These are phyloP conservation scores for Colletotrichum cereale DNA, from an alignment of 2,329 filamentous ascomycete genomes.

Conservation along the genomic window DNA sequence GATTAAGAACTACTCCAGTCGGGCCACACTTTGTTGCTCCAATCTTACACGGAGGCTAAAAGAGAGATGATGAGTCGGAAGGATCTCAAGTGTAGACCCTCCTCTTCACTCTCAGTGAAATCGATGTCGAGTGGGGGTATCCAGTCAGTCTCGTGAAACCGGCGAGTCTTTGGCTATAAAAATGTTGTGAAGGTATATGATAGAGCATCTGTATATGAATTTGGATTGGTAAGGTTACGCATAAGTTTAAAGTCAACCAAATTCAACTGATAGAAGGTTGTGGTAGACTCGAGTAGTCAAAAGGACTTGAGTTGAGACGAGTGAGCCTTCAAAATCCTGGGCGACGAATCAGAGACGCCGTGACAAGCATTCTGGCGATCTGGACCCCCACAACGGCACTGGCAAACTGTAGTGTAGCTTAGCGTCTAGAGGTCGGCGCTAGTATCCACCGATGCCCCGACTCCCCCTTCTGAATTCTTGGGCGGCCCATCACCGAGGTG, in stretches of 20 bases:
- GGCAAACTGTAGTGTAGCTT: background rate
- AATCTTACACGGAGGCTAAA: background rate
- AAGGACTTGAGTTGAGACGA: slow-evolving; percentile 2
- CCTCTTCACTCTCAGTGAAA: background rate
- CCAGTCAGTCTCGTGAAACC: background rate
- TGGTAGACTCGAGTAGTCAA: background rate
- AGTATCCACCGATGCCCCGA: slow-evolving; percentile 32
- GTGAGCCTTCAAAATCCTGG: background rate
- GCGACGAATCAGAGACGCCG: slow-evolving; percentile 14
- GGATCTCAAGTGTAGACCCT: background rate
- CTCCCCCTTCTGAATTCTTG: background rate
- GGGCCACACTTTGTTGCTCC: no score
- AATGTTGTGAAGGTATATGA: background rate
- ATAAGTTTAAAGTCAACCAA: background rate
- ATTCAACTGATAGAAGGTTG: background rate
- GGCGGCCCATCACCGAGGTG: slow-evolving; percentile 16
- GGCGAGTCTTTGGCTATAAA: background rate
- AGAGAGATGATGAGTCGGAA: background rate
- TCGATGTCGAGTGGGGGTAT: background rate
- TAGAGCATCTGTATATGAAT: background rate
- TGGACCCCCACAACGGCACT: slow-evolving; percentile 5
- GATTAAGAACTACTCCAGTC: background rate
- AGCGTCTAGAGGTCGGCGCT: slow-evolving; percentile 12
- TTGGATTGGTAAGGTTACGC: background rate
- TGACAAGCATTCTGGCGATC: background rate